Evolutionary conservation across 371 early-diverging fungal species (phyloP).

Genomic region (Batrachochytrium dendrobatidis): DNA sequence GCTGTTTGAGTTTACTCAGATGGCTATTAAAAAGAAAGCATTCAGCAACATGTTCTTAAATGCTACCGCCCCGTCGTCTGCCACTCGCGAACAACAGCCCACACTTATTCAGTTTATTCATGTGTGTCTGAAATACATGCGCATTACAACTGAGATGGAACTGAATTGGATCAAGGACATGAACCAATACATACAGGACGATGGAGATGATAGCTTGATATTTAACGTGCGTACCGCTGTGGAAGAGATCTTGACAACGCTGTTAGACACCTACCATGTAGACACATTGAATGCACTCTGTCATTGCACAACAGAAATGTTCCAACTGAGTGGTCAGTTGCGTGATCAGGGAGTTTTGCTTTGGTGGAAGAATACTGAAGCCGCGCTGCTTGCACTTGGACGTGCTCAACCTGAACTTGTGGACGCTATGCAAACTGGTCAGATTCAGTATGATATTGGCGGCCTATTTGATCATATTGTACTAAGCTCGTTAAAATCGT

Average conservation of each 20-base stretch:
- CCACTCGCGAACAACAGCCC: slow-evolving; percentile 5
- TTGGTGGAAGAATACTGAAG: slow-evolving; percentile 80
- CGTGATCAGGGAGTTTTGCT: background rate
- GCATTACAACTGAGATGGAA: slow-evolving; percentile 74
- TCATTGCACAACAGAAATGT: background rate
- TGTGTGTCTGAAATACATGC: slow-evolving; percentile 61
- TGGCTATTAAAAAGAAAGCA: slow-evolving; percentile 48
- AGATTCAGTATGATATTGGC: slow-evolving; percentile 54
- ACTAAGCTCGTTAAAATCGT: slow-evolving; percentile 53
- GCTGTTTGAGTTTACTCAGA: slow-evolving; percentile 60
- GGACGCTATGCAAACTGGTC: slow-evolving; percentile 44
- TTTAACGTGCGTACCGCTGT: slow-evolving; percentile 79
- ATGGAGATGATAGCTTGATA: slow-evolving; percentile 75
- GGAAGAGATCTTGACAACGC: slow-evolving; percentile 53
- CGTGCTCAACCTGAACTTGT: slow-evolving; percentile 51
- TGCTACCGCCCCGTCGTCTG: background rate
- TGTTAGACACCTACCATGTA: background rate
- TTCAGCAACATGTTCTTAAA: slow-evolving; percentile 13
- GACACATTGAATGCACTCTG: background rate
- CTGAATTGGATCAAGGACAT: slow-evolving; percentile 69
- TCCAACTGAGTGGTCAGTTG: background rate
- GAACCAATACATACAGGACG: slow-evolving; percentile 82
- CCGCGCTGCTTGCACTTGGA: slow-evolving; percentile 68
- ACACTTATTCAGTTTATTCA: slow-evolving; percentile 59
- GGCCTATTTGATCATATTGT: slow-evolving; percentile 72